These are phyloP conservation scores for Aspergillus intermedius DNA, from an alignment of 2,329 filamentous ascomycete species.

Conservation along the genomic window DNA sequence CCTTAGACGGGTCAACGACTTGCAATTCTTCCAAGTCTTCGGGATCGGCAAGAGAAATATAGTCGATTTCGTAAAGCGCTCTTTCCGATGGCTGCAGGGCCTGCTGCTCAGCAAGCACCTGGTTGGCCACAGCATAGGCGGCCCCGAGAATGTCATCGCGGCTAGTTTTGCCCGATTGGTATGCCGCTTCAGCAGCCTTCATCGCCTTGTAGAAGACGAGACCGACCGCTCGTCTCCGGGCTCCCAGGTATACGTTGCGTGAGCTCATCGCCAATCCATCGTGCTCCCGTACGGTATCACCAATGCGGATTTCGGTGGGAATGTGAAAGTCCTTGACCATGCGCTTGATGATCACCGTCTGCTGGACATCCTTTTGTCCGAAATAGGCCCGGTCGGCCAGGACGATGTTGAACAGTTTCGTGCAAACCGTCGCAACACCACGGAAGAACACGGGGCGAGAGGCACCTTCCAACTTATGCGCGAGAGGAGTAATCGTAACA, in stretches of 20 bases:
- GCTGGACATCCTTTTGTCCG: slow-evolving; percentile 96
- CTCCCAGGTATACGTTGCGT: slow-evolving; percentile 85
- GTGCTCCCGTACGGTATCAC: slow-evolving; percentile 65
- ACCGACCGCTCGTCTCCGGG: slow-evolving; percentile 63
- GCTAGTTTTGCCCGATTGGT: slow-evolving; percentile 48
- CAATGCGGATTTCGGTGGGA: slow-evolving; percentile 65
- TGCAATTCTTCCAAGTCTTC: slow-evolving; percentile 74
- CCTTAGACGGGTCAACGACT: slow-evolving; percentile 59
- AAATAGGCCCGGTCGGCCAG: slow-evolving; percentile 78
- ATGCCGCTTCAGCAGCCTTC: slow-evolving; percentile 62
- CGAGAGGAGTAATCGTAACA: slow-evolving; percentile 81
- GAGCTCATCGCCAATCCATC: slow-evolving; percentile 90
- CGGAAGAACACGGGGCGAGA: slow-evolving; percentile 91
- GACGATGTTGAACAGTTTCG: slow-evolving; percentile 84
- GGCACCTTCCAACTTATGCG: slow-evolving; percentile 72
- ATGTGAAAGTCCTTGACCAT: slow-evolving; percentile 86
- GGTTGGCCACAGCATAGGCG: slow-evolving; percentile 56
- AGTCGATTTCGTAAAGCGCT: slow-evolving; percentile 76
- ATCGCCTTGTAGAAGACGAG: slow-evolving; percentile 66
- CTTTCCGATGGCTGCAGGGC: slow-evolving; percentile 54
- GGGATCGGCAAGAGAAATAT: slow-evolving; percentile 83
- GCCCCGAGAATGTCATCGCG: slow-evolving; percentile 65
- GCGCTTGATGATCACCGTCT: slow-evolving; percentile 80
- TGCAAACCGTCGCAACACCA: slow-evolving; percentile 91
- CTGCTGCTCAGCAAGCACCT: slow-evolving; percentile 56